Conservation (phyloP, 2,329 filamentous ascomycete species). For the Magnaporthiopsis rhizophila region DNA sequence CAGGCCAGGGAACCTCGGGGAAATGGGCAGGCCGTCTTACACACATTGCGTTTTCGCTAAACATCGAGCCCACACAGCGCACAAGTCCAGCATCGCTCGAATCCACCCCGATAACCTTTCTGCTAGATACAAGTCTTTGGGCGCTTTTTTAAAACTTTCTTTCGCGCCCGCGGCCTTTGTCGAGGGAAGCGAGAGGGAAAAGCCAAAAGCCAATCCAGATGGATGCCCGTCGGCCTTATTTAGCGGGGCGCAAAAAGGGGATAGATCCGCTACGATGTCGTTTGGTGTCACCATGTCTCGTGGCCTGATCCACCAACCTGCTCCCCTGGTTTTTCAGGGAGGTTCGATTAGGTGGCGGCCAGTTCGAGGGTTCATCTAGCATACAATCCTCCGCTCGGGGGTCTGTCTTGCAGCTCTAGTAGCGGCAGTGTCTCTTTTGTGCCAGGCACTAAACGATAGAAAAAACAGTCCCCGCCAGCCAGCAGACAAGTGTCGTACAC, state of each 20-base stretch:
- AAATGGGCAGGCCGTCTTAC: neutral
- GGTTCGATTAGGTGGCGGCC: neutral
- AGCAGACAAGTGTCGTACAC: neutral
- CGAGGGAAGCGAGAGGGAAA: neutral
- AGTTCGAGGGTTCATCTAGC: neutral
- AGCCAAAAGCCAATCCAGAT: neutral
- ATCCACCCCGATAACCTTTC: neutral
- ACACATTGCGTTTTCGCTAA: too few species aligned
- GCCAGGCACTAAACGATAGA: neutral
- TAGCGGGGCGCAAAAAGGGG: neutral
- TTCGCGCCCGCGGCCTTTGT: neutral
- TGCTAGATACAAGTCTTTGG: neutral
- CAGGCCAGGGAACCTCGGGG: neutral
- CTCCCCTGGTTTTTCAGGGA: neutral
- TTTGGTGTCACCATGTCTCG: neutral
- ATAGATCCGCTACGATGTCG: neutral
- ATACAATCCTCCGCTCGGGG: neutral
- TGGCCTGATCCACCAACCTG: neutral
- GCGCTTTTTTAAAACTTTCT: neutral
- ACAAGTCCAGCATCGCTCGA: too few species aligned
- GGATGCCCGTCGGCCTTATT: neutral
- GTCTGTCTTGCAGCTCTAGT: neutral
- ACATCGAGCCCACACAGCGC: too few species aligned
- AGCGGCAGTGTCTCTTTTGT: neutral
- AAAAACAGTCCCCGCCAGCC: neutral